Conservation (phyloP, 352 stramenopile species). For the Pythium inflatum region DNA sequence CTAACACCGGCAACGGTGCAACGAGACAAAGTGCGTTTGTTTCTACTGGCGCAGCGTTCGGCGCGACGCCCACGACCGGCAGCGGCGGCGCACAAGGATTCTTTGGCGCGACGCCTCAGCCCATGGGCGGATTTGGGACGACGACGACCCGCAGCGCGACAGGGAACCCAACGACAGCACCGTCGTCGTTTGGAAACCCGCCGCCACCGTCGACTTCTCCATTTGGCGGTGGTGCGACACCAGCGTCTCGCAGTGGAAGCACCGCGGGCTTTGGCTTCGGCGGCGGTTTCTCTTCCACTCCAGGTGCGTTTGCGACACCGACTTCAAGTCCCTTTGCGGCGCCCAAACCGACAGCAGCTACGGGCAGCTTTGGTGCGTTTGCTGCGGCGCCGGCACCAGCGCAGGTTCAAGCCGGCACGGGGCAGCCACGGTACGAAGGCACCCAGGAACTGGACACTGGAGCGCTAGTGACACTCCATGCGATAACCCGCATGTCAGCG, state of each 20-base stretch:
- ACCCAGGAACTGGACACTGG: slow-evolving; percentile 62
- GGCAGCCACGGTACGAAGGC: slow-evolving; percentile 66
- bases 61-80: slow-evolving; percentile 33
- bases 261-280: slow-evolving; percentile 45
- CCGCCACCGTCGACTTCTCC: too few relatives aligned
- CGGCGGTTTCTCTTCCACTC: slow-evolving; percentile 27
- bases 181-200: too few relatives aligned
- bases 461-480: slow-evolving; percentile 40
- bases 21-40: slow-evolving; percentile 27
- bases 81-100: too few relatives aligned
- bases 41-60: slow-evolving; percentile 25
- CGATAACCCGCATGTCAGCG: slow-evolving; percentile 70
- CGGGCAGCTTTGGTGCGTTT: slow-evolving; percentile 33
- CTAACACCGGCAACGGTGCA: slow-evolving; percentile 21
- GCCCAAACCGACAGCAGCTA: too few relatives aligned
- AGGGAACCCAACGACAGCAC: too few relatives aligned
- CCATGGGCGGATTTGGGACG: too few relatives aligned
- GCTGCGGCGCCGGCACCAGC: slow-evolving; percentile 5
- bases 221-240: slow-evolving; percentile 49
- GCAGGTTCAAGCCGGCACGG: slow-evolving; percentile 67
- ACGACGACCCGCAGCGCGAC: slow-evolving; percentile 40
- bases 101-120: too few relatives aligned
- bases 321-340: too few relatives aligned
- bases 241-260: slow-evolving; percentile 40
- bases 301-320: too few relatives aligned